A percentile compares a stretch with the other conserved stretches of the same genome.
Evolutionary conservation across 257 asterid species (phyloP).

Genomic region (Mitragyna speciosa): DNA sequence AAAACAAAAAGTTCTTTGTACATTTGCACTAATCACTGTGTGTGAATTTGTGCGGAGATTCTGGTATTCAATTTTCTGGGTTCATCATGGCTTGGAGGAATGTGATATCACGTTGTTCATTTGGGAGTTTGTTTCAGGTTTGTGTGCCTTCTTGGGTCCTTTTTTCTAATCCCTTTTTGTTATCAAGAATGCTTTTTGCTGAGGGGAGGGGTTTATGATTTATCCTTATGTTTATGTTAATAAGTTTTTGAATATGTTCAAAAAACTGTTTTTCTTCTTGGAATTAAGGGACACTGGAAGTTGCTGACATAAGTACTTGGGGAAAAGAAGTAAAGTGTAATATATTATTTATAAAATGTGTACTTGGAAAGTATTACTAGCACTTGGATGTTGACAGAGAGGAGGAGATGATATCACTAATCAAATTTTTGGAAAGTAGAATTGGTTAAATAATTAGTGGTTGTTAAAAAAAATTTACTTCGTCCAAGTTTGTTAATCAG

Average conservation of each 20-base stretch:
- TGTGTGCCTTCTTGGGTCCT: conserved; percentile 15
- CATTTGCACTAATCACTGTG: background rate
- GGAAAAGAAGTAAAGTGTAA: background rate
- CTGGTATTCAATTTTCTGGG: background rate
- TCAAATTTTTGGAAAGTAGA: background rate
- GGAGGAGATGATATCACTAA: background rate
- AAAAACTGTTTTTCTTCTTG: background rate
- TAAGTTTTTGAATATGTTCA: background rate
- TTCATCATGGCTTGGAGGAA: conserved; percentile 53
- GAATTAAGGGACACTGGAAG: background rate
- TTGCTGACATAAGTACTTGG: background rate
- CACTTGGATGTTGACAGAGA: background rate
- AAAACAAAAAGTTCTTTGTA: background rate
- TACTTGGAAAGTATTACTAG: background rate
- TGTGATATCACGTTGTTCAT: conserved; percentile 42
- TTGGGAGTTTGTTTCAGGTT: conserved; percentile 67
- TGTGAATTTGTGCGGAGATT: background rate
- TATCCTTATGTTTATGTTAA: background rate
- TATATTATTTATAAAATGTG: background rate
- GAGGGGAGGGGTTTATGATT: background rate
- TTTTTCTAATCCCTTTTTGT: background rate
- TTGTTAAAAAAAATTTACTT: background rate
- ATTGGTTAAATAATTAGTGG: background rate
- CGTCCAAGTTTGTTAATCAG: background rate
- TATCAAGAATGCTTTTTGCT: conserved; percentile 6